These are phyloP conservation scores for Fusarium equiseti DNA, from an alignment of 2,329 filamentous ascomycete genomes.

Conservation along the genomic window DNA sequence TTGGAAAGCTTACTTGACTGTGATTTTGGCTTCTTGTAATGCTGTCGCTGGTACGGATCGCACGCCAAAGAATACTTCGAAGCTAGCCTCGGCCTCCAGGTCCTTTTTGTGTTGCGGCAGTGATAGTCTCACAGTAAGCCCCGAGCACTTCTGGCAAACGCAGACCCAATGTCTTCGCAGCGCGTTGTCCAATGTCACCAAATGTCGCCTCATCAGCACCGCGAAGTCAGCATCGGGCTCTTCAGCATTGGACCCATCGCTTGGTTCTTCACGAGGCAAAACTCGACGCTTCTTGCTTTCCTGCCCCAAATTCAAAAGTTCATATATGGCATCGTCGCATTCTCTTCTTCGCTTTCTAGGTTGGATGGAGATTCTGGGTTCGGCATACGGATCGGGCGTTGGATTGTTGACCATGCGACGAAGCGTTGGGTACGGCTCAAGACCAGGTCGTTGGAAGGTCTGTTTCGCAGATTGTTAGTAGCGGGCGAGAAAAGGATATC, in stretches of 20 bases:
- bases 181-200: background rate
- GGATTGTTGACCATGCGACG: background rate
- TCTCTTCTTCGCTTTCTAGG: background rate
- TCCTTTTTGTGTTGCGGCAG: background rate
- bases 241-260: background rate
- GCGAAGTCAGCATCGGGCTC: background rate
- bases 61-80: slow-evolving; percentile 10
- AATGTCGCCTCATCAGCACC: background rate
- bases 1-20: background rate
- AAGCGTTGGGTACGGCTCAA: background rate
- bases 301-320: background rate
- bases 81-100: background rate
- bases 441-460: background rate
- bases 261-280: background rate
- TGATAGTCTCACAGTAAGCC: background rate
- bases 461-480: background rate
- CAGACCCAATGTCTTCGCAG: slow-evolving; percentile 4
- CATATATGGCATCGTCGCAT: background rate
- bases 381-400: background rate
- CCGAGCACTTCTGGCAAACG: slow-evolving; percentile 3
- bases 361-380: background rate
- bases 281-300: background rate
- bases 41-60: background rate
- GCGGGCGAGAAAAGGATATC: background rate
- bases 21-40: slow-evolving; percentile 5